Evolutionary conservation across 768 basidiomycete genomes (phyloP).

Genomic region (Harrya chromipes): DNA sequence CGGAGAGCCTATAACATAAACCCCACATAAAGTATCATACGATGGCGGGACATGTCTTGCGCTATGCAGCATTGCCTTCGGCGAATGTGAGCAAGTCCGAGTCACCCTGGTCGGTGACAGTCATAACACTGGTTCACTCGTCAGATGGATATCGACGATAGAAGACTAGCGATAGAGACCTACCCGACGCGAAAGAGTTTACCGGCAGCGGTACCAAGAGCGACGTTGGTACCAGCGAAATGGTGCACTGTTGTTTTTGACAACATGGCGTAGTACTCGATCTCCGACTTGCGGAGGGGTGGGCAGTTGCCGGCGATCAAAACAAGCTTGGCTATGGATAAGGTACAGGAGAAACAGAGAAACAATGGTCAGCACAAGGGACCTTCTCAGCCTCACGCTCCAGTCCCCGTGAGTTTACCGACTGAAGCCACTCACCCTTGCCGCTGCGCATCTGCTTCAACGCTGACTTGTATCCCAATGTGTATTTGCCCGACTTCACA

Average conservation of each 20-base stretch:
- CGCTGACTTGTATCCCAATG: constrained; percentile 95
- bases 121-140: constrained; percentile 76
- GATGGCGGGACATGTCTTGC: not conserved
- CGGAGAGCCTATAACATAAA: not conserved
- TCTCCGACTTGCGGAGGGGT: constrained; percentile 97
- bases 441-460: constrained; percentile 98
- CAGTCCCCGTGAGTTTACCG: constrained; percentile 77
- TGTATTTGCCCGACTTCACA: constrained; percentile 98
- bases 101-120: constrained; percentile 93
- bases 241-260: constrained; percentile 99
- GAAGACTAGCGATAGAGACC: constrained; percentile 19
- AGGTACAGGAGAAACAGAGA: constrained; percentile 18
- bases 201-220: constrained; percentile 97
- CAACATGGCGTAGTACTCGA: constrained; percentile 99
- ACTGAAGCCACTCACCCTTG: constrained; percentile 71
- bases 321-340: constrained; percentile 84
- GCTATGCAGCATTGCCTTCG: constrained; percentile 66
- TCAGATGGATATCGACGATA: constrained; percentile 3
- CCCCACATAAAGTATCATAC: constrained; percentile 5
- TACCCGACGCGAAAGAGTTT: constrained; percentile 99
- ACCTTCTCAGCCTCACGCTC: constrained; percentile 99
- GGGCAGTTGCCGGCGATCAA: constrained; percentile 99
- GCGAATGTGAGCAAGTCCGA: constrained; percentile 90
- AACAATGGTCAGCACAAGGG: constrained; percentile 68
- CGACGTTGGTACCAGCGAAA: constrained; percentile 96